Base-by-base conservation (phyloP, 306 rosid genomes). In the Inga laurina region DNA sequence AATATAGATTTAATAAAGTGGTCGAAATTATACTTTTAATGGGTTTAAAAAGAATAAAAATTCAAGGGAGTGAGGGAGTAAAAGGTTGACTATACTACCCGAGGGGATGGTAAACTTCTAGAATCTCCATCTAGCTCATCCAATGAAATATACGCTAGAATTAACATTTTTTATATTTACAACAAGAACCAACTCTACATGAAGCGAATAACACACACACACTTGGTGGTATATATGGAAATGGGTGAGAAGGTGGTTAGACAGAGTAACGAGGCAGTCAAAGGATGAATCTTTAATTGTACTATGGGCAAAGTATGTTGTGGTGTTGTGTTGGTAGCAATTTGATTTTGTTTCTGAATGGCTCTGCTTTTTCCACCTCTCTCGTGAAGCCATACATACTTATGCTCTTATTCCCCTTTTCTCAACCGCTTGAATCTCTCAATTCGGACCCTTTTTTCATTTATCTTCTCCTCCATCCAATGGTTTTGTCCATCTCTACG, bases 261-360 rank as follows among this genome's bases (percentile, higher is more conserved):
- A 61, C 46, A 45, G 84, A 70, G 65, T 51, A 84, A 88, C 84
- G 88, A 91, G 88, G 87, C 86, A 83, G 91, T 87, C 90, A 89
- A 89, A 82, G 94, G 84, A 35, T 89, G 90, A 51, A 88, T 74
- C 84, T 87, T 85, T 85, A 85, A 76, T 74, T 81, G 91, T 85
- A 90, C 87, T 84, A 87, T 87, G 84, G 88, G 82, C 79, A 89
- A 83, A 84, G 90, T 83, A 81, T 81, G 85, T 5, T 52, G 0
- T 1, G 22, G 22, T 18, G 22, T 74, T 41, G 85, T 62, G 43
- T 82, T 13, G 83, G 84, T 52, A 71, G 87, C 80, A 90, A 84
- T 57, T 64, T 74, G 79, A 74, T 54, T 81, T 86, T 82, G 85
- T 81, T 81, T 84, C 7, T 85, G 88, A 83, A 84, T 81, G 82